These are phyloP conservation scores for Kondoa malvinella DNA, from an alignment of 768 basidiomycete species.

Conservation along the genomic window DNA sequence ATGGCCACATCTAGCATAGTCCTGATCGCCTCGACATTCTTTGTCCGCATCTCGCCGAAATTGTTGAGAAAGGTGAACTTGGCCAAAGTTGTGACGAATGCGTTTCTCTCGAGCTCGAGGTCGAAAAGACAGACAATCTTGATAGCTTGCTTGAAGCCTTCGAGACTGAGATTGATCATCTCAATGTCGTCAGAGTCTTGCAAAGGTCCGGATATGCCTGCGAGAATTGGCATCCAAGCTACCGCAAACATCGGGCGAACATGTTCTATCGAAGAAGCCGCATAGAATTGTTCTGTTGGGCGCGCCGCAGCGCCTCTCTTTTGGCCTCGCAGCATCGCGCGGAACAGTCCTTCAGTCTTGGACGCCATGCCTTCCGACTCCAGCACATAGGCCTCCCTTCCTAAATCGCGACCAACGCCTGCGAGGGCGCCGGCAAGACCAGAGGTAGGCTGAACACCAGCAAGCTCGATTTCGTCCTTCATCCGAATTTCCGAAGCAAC, in stretches of 20 bases:
- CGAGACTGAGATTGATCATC: slow-evolving; percentile 73
- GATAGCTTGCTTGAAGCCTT: slow-evolving; percentile 94
- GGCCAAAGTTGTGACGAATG: slow-evolving; percentile 84
- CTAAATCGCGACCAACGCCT: slow-evolving; percentile 80
- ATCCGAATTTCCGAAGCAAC: slow-evolving; percentile 83
- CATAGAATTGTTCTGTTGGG: slow-evolving; percentile 66
- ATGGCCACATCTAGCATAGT: slow-evolving; percentile 82
- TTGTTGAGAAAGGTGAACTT: slow-evolving; percentile 98
- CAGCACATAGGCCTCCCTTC: slow-evolving; percentile 86
- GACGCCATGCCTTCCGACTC: slow-evolving; percentile 91
- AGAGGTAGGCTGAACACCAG: slow-evolving; percentile 36
- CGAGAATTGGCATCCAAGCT: slow-evolving; percentile 95
- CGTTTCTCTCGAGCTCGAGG: slow-evolving; percentile 91
- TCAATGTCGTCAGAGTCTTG: slow-evolving; percentile 92
- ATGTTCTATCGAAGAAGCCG: slow-evolving; percentile 88
- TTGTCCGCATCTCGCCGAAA: slow-evolving; percentile 93
- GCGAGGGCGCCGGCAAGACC: slow-evolving; percentile 69
- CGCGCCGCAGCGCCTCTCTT: slow-evolving; percentile 38
- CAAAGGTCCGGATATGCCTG: slow-evolving; percentile 79
- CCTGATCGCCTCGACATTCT: slow-evolving; percentile 99
- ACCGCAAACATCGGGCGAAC: slow-evolving; percentile 98
- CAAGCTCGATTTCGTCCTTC: slow-evolving; percentile 83
- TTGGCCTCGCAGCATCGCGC: slow-evolving; percentile 77
- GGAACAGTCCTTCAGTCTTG: slow-evolving; percentile 91
- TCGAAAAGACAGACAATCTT: slow-evolving; percentile 93